Percentiles rank a stretch among this genome's conserved stretches.
Conservation (phyloP, 352 stramenopile species). For the Phytophthora citrophthora region DNA sequence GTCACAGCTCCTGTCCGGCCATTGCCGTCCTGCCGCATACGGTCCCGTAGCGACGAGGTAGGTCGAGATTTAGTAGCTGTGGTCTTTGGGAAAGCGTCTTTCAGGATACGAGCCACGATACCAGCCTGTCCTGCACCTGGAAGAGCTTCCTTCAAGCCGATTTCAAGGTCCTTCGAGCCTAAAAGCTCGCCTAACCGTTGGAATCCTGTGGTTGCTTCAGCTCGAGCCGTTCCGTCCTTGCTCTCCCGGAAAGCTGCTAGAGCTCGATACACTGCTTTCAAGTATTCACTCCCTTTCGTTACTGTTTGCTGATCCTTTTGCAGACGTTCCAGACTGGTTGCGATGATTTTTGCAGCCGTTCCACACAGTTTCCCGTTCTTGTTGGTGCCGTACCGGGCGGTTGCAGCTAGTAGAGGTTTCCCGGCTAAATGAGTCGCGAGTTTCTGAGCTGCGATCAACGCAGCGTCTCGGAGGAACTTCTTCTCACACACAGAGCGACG, state of each 20-base stretch:
- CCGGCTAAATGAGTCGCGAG: conserved; percentile 50
- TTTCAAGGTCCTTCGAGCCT: conserved; percentile 37
- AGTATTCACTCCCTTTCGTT: conserved; percentile 8
- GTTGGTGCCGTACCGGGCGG: conserved; percentile 51
- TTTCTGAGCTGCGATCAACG: conserved; percentile 43
- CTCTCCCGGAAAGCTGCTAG: conserved; percentile 52
- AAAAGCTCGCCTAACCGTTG: conserved; percentile 48
- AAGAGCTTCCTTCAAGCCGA: conserved; percentile 40
- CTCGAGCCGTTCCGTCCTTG: conserved; percentile 55
- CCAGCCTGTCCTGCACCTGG: conserved; percentile 25
- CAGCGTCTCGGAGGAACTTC: conserved; percentile 70
- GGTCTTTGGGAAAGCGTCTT: conserved; percentile 40
- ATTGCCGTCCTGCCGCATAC: conserved; percentile 30
- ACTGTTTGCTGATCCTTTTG: conserved; percentile 22
- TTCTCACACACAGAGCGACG: conserved; percentile 78
- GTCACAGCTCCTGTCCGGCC: conserved; percentile 7
- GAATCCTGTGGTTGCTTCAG: conserved; percentile 50
- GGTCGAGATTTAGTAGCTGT: neutral
- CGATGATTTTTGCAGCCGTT: conserved; percentile 51
- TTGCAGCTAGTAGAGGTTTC: conserved; percentile 43
- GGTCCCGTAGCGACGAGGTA: conserved; percentile 44
- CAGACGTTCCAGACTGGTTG: conserved; percentile 37
- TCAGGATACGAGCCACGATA: conserved; percentile 41
- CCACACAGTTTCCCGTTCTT: conserved; percentile 71
- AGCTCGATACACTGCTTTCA: conserved; percentile 40